Evolutionary conservation across 345 rosid genomes (phyloP).

Genomic region (Dimocarpus longan): DNA sequence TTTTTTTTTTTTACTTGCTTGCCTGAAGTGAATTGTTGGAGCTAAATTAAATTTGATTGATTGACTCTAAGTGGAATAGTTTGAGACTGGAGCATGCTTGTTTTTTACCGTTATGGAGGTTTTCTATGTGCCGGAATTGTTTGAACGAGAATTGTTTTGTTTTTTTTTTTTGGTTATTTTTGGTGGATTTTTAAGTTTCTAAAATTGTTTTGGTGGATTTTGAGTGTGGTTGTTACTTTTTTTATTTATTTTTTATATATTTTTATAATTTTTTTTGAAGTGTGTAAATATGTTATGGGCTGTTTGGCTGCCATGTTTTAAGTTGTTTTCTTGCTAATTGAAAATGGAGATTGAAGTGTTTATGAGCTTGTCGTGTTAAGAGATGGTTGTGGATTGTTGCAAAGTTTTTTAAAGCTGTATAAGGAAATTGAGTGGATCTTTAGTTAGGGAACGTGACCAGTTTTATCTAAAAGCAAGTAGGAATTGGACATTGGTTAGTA

Average conservation of each 20-base stretch:
- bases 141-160: too few relatives aligned
- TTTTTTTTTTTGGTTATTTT: neutral
- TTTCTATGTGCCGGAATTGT: neutral
- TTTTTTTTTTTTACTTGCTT: neutral
- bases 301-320: neutral
- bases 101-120: neutral
- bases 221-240: neutral
- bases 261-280: neutral
- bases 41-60: neutral
- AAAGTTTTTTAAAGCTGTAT: neutral
- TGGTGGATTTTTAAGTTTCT: neutral
- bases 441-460: neutral
- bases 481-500: neutral
- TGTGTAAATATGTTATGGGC: neutral
- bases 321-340: neutral
- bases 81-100: neutral
- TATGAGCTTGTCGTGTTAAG: neutral
- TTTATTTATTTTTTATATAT: too few relatives aligned
- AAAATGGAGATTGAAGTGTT: neutral
- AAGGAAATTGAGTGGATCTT: neutral
- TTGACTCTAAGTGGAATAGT: constrained; percentile 3
- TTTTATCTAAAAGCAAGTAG: neutral
- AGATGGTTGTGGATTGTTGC: neutral
- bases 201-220: neutral
- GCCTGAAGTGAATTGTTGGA: neutral